Conservation (phyloP, 495 filamentous ascomycete species). For the Monascus purpureus region DNA sequence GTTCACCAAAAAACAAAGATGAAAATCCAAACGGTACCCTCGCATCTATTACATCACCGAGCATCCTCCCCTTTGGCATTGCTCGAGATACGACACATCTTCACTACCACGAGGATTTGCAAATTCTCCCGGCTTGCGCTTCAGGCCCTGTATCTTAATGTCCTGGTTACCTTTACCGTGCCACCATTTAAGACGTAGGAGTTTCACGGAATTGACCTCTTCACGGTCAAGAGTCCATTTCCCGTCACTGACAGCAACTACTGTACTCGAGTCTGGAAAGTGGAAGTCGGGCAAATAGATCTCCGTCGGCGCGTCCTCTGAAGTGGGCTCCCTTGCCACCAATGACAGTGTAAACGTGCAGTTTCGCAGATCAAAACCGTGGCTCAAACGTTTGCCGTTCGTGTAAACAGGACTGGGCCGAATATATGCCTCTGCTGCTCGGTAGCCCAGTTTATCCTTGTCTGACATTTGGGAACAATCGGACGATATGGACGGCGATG, state of each 20-base stretch:
- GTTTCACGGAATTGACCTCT: conserved; percentile 47
- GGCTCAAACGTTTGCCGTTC: conserved; percentile 49
- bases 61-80: conserved; percentile 40
- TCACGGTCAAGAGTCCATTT: conserved; percentile 75
- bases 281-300: conserved; percentile 88
- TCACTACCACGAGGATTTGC: conserved; percentile 21
- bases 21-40: too few relatives aligned
- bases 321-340: conserved; percentile 33
- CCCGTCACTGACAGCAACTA: conserved; percentile 64
- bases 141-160: conserved; percentile 63
- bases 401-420: conserved; percentile 70
- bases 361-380: conserved; percentile 66
- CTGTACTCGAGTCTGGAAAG: conserved; percentile 60
- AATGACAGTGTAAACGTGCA: conserved; percentile 60
- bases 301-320: conserved; percentile 56
- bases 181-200: conserved; percentile 80
- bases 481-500: conserved; percentile 56
- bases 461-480: conserved; percentile 35
- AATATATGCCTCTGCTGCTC: conserved; percentile 84
- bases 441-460: conserved; percentile 52
- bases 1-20: too few relatives aligned
- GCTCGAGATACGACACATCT: conserved; percentile 49
- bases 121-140: conserved; percentile 38
- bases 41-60: conserved; percentile 38
- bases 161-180: conserved; percentile 72